A percentile compares a stretch with the other conserved stretches of the same genome.
Conservation (phyloP, 306 rosid genomes). For the Sindora glabra region DNA sequence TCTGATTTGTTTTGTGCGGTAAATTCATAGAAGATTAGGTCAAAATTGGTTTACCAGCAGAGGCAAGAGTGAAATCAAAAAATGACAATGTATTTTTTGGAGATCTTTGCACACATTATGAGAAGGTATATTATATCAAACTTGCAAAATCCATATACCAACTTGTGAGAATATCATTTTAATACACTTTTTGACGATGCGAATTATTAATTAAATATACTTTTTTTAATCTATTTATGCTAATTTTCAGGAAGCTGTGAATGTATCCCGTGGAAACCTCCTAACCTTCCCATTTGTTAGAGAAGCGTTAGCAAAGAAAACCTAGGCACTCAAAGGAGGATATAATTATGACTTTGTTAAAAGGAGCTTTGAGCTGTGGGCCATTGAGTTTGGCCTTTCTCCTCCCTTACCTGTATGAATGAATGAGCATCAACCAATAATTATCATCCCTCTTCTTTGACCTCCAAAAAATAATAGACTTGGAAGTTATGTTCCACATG, state of each 20-base stretch:
- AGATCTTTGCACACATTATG: slow-evolving; percentile 69
- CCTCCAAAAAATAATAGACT: too few relatives aligned
- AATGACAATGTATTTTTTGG: slow-evolving; percentile 24
- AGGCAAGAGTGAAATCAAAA: slow-evolving; percentile 51
- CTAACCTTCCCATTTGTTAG: slow-evolving; percentile 92
- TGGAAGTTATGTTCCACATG: too few relatives aligned
- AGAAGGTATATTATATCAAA: too few relatives aligned
- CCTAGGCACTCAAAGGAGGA: slow-evolving; percentile 74
- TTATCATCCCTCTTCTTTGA: too few relatives aligned
- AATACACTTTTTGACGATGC: too few relatives aligned
- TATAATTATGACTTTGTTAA: slow-evolving; percentile 85
- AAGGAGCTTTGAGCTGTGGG: slow-evolving; percentile 87
- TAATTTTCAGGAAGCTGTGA: slow-evolving; percentile 96
- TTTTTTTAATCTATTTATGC: neutral
- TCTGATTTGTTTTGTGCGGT: slow-evolving; percentile 47
- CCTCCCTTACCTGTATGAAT: slow-evolving; percentile 83
- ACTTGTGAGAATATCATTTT: too few relatives aligned
- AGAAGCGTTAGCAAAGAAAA: slow-evolving; percentile 75
- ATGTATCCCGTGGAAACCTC: slow-evolving; percentile 69
- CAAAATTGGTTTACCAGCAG: slow-evolving; percentile 63
- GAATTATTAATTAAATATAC: too few relatives aligned
- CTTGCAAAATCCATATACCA: too few relatives aligned
- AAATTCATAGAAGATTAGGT: slow-evolving; percentile 93
- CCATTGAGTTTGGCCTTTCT: slow-evolving; percentile 67
- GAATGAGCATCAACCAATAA: slow-evolving; percentile 43